Percentiles rank a stretch among this genome's conserved stretches.
These are phyloP conservation scores for Wickerhamomyces queroliae DNA, from an alignment of 805 yeast genomes.

Conservation along the genomic window DNA sequence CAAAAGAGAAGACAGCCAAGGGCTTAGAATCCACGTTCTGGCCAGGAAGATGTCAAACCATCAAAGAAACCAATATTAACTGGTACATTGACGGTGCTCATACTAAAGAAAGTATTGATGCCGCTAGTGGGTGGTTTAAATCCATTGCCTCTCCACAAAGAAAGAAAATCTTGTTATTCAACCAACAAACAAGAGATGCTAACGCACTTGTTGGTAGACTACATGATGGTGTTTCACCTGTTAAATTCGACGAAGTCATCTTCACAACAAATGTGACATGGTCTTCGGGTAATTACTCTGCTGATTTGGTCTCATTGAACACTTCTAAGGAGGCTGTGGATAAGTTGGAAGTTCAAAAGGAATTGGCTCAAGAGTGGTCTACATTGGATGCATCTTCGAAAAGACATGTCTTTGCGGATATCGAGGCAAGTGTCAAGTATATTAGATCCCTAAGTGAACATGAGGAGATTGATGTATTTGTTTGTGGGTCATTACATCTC, in stretches of 20 bases:
- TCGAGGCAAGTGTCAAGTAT: conserved; percentile 64
- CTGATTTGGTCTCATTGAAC: conserved; percentile 82
- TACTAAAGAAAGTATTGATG: conserved; percentile 79
- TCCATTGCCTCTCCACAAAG: conserved; percentile 28
- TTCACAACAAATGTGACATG: conserved; percentile 93
- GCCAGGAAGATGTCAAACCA: conserved; percentile 94
- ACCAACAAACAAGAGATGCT: conserved; percentile 92
- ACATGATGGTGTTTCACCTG: conserved; percentile 33
- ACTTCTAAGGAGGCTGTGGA: conserved; percentile 76
- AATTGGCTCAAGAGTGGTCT: conserved; percentile 66
- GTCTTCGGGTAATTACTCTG: conserved; percentile 72
- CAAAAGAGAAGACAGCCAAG: conserved; percentile 16
- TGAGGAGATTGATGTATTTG: conserved; percentile 63
- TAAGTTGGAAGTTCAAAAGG: conserved; percentile 73
- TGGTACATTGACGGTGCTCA: conserved; percentile 98
- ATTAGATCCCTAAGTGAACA: conserved; percentile 27
- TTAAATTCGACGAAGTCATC: conserved; percentile 66
- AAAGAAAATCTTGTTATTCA: conserved; percentile 61
- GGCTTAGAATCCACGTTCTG: conserved; percentile 72
- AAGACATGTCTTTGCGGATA: conserved; percentile 57
- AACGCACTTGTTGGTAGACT: conserved; percentile 53
- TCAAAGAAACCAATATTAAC: conserved; percentile 41
- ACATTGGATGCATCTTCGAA: conserved; percentile 38
- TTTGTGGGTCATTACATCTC: conserved; percentile 88
- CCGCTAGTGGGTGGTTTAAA: conserved; percentile 78